These are phyloP conservation scores for Phanerochaete sordida DNA, from an alignment of 768 basidiomycete genomes.

Conservation along the genomic window DNA sequence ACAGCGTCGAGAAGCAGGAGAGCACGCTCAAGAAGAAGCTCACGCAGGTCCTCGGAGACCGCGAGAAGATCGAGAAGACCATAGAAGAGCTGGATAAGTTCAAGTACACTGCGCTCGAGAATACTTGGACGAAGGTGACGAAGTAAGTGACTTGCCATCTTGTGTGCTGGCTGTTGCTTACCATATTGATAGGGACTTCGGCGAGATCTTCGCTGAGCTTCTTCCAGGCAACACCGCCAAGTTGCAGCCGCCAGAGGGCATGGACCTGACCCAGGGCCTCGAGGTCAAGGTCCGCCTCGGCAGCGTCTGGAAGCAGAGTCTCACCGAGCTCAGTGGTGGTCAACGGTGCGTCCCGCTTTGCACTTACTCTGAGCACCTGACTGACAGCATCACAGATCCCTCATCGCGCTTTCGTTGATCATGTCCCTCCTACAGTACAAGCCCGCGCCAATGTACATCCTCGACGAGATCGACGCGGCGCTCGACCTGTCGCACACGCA, in stretches of 20 bases:
- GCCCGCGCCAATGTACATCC: constrained; percentile 98
- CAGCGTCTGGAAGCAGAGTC: constrained; percentile 94
- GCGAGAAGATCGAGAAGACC: constrained; percentile 91
- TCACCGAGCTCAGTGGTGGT: constrained; percentile 96
- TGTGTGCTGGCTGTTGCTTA: neutral
- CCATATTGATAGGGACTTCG: constrained; percentile 95
- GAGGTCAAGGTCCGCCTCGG: constrained; percentile 97
- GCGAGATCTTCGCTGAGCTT: constrained; percentile 92
- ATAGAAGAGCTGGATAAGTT: constrained; percentile 91
- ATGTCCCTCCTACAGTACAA: constrained; percentile 99
- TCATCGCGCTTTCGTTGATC: constrained; percentile 96
- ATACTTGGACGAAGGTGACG: constrained; percentile 96
- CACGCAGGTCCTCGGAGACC: constrained; percentile 83
- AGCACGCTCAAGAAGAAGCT: constrained; percentile 84
- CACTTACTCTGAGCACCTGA: too few species aligned
- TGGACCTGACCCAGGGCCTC: constrained; percentile 91
- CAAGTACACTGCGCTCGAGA: constrained; percentile 89
- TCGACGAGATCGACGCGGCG: constrained; percentile 98
- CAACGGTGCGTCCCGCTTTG: too few species aligned
- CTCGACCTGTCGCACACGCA: constrained; percentile 95
- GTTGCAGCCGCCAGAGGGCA: constrained; percentile 87
- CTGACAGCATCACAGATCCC: constrained; percentile 53
- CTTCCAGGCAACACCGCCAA: constrained; percentile 96
- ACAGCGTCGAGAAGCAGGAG: constrained; percentile 96
- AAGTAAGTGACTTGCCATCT: constrained; percentile 46